phyloP scores from a whole-genome alignment of 164 flowering plant genomes.

The Sextonia rubra region DNA sequence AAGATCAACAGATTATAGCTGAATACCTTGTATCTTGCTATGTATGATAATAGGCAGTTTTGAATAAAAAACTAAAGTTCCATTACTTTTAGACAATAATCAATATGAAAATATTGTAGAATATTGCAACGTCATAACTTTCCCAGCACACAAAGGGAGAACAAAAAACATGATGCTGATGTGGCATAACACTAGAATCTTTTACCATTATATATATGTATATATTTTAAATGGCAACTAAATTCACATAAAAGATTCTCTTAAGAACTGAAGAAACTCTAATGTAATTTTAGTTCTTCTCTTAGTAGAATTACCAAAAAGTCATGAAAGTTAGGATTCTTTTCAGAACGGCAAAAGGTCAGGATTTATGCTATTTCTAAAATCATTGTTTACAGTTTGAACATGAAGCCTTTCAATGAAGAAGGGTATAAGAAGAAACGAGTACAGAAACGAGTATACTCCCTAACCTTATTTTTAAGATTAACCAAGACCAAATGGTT shows the following conservation, averaged over 20 bases:
- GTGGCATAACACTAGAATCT: not conserved
- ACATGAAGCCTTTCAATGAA: not conserved
- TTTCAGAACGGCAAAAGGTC: not conserved
- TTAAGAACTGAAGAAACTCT: not conserved
- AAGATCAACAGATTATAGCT: not conserved
- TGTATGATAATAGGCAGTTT: not conserved
- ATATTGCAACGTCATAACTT: not conserved
- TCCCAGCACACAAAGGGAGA: not conserved
- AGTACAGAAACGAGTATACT: not conserved
- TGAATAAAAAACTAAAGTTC: not conserved
- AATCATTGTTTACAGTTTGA: not conserved
- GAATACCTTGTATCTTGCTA: not conserved
- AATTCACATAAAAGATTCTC: too few species aligned
- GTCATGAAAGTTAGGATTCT: not conserved
- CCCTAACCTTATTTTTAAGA: constrained; percentile 46
- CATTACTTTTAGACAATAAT: not conserved
- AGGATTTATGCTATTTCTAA: not conserved
- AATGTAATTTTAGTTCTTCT: too few species aligned
- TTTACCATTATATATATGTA: not conserved
- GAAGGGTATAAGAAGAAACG: not conserved
- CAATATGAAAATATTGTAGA: not conserved
- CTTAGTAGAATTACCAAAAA: not conserved
- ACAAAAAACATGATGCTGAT: not conserved
- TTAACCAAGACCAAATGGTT: constrained; percentile 94
- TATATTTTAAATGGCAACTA: too few species aligned